phyloP scores from a whole-genome alignment of 352 stramenopile species.

The Nothophytophthora sp. region DNA sequence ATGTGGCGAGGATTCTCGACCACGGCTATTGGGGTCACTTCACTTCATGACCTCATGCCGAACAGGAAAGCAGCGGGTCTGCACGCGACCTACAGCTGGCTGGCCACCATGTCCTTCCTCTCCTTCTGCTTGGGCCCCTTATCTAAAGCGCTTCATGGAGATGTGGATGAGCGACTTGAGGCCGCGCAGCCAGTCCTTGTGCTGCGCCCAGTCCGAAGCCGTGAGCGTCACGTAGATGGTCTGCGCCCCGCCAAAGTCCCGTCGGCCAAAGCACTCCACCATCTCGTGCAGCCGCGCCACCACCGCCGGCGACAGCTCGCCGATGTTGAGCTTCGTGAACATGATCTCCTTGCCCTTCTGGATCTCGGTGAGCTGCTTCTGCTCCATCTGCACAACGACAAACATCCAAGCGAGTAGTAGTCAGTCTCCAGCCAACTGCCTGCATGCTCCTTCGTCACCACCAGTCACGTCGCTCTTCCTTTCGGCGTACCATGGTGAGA shows the following conservation, averaged over 20 bases:
- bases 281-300: conserved; percentile 82
- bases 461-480: not conserved
- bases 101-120: too few species aligned
- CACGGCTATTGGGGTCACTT: conserved; percentile 12
- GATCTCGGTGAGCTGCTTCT: conserved; percentile 87
- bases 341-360: conserved; percentile 86
- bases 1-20: conserved; percentile 6
- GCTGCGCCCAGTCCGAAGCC: conserved; percentile 93
- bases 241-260: conserved; percentile 78
- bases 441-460: too few species aligned
- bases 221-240: conserved; percentile 91
- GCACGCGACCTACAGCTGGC: too few species aligned
- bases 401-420: not conserved
- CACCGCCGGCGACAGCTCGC: conserved; percentile 67
- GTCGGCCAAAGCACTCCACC: conserved; percentile 71
- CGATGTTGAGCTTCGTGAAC: conserved; percentile 88
- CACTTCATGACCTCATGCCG: conserved; percentile 12
- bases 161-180: conserved; percentile 97
- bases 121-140: conserved; percentile 31
- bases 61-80: too few species aligned
- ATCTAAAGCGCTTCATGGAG: conserved; percentile 90
- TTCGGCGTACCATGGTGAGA: conserved; percentile 78
- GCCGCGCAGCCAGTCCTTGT: conserved; percentile 98
- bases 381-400: conserved; percentile 64
- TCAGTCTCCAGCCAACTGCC: conserved; percentile 4